Evolutionary conservation across 2,329 filamentous ascomycete genomes (phyloP), one percentile per base, ranked within the genome.

Genomic region (Leptographium galeiforme): DNA sequence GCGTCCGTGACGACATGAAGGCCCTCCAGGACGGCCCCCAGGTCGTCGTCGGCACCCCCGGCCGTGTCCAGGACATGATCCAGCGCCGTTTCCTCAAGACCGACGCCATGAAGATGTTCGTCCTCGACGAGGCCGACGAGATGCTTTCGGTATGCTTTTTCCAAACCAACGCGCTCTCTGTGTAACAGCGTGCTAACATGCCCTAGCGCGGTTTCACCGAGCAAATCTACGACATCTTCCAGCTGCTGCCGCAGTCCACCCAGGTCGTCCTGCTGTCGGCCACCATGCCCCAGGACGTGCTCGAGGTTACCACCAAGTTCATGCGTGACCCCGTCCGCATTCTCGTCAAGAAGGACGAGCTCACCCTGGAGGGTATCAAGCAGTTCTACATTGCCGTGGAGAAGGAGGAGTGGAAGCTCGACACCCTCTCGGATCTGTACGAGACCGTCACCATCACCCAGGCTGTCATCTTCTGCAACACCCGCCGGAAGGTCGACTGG

Each of bases 381-480:
- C 93, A 98, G 73, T 98, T 96, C 79, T 98, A 96, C 79, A 97
- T 98, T 74, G 93, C 93, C 57, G 93, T 98, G 57, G 93, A 98
- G 81, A 97, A 98, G 82, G 93, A 98, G 73, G 93, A 98, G 69
- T 98, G 93, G 93, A 98, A 98, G 78, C 85, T 98, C 61, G 93
- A 98, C 73, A 98, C 93, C 57, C 88, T 98, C 59, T 97, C 88
- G 66, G 93, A 98, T 75, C 76, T 98, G 63, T 98, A 98, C 79
- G 93, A 98, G 78, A 98, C 93, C 54, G 87, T 98, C 69, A 98
- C 93, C 70, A 98, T 97, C 68, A 98, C 93, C 64, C 93, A 98
- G 75, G 93, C 93, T 56, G 93, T 98, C 74, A 98, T 98, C 76
- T 98, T 98, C 87, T 98, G 93, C 84, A 98, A 98, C 85, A 98